phyloP scores from a whole-genome alignment of 306 rosid species.

The Cicer yamashitae region DNA sequence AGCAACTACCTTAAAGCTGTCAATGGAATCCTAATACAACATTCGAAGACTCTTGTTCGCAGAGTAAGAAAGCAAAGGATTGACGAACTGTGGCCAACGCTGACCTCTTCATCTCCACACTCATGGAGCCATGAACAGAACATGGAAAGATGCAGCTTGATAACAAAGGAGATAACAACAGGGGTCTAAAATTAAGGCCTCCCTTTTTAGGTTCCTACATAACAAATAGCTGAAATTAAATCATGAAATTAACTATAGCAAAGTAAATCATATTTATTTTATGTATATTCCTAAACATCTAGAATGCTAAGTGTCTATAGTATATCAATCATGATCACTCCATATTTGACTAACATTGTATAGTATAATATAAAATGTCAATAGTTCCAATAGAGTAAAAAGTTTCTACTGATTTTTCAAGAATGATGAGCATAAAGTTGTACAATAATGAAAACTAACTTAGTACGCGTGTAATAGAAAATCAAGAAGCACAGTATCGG shows the following conservation, averaged over 20 bases:
- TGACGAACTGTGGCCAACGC: conserved; percentile 64
- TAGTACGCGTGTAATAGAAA: too few relatives aligned
- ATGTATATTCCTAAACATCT: conserved; percentile 11
- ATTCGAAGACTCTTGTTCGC: conserved; percentile 48
- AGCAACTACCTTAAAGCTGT: conserved; percentile 84
- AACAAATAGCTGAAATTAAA: conserved; percentile 3
- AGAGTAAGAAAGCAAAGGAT: conserved; percentile 55
- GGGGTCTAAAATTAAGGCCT: conserved; percentile 48
- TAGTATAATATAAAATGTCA: conserved; percentile 6
- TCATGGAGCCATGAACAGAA: conserved; percentile 66
- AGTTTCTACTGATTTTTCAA: neutral
- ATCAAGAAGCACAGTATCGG: too few relatives aligned
- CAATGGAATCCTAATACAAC: conserved; percentile 61
- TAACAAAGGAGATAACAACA: conserved; percentile 65
- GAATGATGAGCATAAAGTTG: neutral
- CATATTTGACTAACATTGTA: conserved; percentile 2
- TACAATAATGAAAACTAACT: neutral
- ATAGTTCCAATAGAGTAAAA: conserved; percentile 10
- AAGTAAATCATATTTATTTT: conserved; percentile 1
- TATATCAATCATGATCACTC: neutral
- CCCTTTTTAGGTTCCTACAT: neutral
- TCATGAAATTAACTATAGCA: conserved; percentile 28
- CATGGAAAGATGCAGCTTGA: conserved; percentile 46
- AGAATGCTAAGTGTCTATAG: neutral
- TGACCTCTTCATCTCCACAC: conserved; percentile 71